Conservation (phyloP, 2,329 filamentous ascomycete species). For the Verticillium dahliae region DNA sequence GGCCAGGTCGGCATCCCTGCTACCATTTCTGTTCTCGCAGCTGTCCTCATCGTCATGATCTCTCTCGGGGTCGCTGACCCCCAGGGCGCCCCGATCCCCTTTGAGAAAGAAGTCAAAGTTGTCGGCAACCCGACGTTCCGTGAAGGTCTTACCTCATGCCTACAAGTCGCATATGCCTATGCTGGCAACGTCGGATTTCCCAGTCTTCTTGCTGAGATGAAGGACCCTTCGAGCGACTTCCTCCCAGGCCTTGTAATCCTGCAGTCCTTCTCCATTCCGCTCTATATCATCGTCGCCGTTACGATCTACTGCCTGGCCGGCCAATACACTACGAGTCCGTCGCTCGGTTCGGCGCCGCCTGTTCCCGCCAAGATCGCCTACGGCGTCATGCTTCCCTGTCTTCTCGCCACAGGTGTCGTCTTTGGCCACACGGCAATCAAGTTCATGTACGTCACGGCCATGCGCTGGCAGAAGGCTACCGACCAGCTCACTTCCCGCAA, state of each 20-base stretch:
- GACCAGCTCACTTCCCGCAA: conserved; percentile 24
- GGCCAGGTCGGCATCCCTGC: conserved; percentile 22
- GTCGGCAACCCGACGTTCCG: conserved; percentile 16
- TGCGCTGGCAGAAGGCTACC: conserved; percentile 23
- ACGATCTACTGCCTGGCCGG: conserved; percentile 24
- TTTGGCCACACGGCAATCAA: conserved; percentile 27
- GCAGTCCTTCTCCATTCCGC: conserved; percentile 23
- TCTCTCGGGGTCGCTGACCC: conserved; percentile 23
- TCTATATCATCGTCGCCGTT: conserved; percentile 24
- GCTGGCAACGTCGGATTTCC: conserved; percentile 31
- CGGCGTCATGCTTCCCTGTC: conserved; percentile 21
- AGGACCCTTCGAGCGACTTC: conserved; percentile 22
- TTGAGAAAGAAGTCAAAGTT: conserved; percentile 18
- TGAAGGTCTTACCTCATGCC: conserved; percentile 23
- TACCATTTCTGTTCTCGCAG: conserved; percentile 25
- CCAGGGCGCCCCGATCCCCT: conserved; percentile 17
- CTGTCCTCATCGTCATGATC: conserved; percentile 29
- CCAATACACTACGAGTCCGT: conserved; percentile 22
- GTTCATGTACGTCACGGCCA: conserved; percentile 24
- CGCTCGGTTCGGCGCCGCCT: conserved; percentile 23
- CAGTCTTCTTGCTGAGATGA: conserved; percentile 25
- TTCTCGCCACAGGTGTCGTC: conserved; percentile 22
- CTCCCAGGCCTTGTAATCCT: conserved; percentile 21
- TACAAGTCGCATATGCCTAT: conserved; percentile 28
- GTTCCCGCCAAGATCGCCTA: conserved; percentile 25